Conservation (phyloP, 768 basidiomycete species). For the Trametes sanguinea region DNA sequence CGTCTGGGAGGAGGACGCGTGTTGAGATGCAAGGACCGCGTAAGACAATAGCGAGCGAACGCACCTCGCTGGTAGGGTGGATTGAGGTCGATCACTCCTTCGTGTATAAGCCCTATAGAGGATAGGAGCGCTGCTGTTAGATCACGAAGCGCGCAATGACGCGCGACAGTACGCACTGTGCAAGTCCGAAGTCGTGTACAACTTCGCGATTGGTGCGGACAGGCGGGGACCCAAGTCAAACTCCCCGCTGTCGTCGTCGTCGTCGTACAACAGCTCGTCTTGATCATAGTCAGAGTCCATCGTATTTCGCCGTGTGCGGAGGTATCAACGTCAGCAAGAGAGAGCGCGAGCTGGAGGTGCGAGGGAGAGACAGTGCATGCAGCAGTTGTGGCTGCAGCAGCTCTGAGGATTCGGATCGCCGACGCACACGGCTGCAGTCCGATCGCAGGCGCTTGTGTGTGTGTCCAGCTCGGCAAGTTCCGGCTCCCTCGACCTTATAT, state of each 20-base stretch:
- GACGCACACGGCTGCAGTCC: no score
- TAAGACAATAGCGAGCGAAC: constrained; percentile 11
- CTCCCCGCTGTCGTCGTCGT: constrained; percentile 16
- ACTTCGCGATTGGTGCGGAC: constrained; percentile 19
- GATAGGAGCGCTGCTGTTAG: neutral
- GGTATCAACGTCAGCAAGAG: neutral
- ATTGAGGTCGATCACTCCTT: constrained; percentile 67
- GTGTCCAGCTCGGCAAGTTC: neutral
- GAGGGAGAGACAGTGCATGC: constrained; percentile 3
- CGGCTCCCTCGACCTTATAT: no score
- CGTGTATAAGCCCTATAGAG: constrained; percentile 58
- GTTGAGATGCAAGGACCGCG: neutral
- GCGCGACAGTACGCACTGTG: constrained; percentile 24
- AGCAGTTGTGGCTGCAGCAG: neutral
- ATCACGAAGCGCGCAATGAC: neutral
- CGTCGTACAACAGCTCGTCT: constrained; percentile 23
- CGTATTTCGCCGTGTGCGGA: neutral
- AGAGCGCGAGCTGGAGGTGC: neutral
- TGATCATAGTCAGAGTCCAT: constrained; percentile 23
- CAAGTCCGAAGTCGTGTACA: constrained; percentile 27
- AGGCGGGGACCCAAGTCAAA: constrained; percentile 29
- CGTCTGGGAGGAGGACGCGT: constrained; percentile 43
- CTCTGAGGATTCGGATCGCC: no score
- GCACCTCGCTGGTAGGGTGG: constrained; percentile 75
- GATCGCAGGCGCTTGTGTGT: neutral